Conservation (phyloP, 179 eudicot species). For the Sideroxylon spinosum region DNA sequence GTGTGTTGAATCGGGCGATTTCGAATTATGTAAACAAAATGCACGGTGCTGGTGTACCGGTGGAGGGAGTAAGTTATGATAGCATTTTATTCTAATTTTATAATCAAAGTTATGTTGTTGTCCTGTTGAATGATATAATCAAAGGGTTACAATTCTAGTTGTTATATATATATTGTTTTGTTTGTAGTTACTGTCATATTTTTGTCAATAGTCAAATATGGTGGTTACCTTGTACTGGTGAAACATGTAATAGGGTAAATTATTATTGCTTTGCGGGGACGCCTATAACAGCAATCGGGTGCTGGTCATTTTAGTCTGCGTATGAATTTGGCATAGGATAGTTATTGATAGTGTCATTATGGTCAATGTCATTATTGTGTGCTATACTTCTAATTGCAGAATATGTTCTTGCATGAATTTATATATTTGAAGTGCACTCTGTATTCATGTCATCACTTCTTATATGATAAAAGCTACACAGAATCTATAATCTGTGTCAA, state of each 20-base stretch:
- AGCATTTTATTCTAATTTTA: not conserved
- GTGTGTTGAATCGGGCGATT: constrained; percentile 83
- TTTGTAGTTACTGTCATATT: not conserved
- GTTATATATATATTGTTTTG: not conserved
- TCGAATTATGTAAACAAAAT: constrained; percentile 33
- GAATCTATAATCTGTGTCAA: not conserved
- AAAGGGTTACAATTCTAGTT: not conserved
- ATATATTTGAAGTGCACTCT: not conserved
- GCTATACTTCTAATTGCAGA: not conserved
- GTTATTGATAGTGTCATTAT: not conserved
- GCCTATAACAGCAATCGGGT: not conserved
- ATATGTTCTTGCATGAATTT: too few species aligned
- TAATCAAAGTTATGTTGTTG: not conserved
- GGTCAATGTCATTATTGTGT: too few species aligned
- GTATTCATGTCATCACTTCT: too few species aligned
- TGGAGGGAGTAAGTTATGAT: constrained; percentile 41
- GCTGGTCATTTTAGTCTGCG: not conserved
- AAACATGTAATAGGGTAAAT: not conserved
- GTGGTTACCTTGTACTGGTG: not conserved
- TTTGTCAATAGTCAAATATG: not conserved
- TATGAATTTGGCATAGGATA: not conserved
- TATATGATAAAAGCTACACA: not conserved
- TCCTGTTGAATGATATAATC: constrained; percentile 4
- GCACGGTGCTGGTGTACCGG: constrained; percentile 16
- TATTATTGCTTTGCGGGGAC: not conserved